Evolutionary conservation across 2,329 filamentous ascomycete species (phyloP).

Genomic region (Aspergillus viridinutans): DNA sequence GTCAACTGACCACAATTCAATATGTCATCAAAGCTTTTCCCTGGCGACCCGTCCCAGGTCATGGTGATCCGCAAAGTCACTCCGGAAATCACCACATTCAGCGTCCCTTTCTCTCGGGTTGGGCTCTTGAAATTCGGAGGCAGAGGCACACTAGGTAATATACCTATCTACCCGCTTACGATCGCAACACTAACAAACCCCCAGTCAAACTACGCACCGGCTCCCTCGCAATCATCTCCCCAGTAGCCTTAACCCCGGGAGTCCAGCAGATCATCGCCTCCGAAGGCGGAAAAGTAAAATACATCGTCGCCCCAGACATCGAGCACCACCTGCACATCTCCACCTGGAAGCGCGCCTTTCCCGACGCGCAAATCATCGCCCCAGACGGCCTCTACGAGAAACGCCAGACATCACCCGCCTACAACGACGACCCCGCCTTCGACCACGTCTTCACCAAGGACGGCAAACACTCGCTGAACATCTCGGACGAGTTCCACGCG

Average conservation of each 20-base stretch:
- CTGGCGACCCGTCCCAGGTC: conserved; percentile 67
- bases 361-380: conserved; percentile 71
- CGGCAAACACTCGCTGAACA: conserved; percentile 47
- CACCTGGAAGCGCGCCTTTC: conserved; percentile 75
- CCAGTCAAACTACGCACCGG: conserved; percentile 72
- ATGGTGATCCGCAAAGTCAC: conserved; percentile 86
- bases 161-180: background rate
- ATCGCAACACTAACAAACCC: background rate
- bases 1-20: background rate
- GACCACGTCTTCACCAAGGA: conserved; percentile 60
- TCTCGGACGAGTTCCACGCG: conserved; percentile 72
- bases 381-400: conserved; percentile 79
- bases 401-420: conserved; percentile 55
- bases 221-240: conserved; percentile 81
- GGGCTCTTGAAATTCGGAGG: conserved; percentile 77
- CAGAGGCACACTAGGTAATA: conserved; percentile 72
- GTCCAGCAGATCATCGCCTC: conserved; percentile 59
- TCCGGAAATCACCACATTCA: conserved; percentile 57
- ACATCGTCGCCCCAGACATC: conserved; percentile 79
- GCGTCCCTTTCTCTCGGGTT: conserved; percentile 74
- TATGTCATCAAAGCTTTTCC: conserved; percentile 51
- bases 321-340: conserved; percentile 94
- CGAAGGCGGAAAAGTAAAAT: conserved; percentile 66
- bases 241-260: conserved; percentile 74
- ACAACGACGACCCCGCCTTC: conserved; percentile 59